Base-by-base conservation (phyloP, 495 filamentous ascomycete genomes). In the Penicillium waksmanii region DNA sequence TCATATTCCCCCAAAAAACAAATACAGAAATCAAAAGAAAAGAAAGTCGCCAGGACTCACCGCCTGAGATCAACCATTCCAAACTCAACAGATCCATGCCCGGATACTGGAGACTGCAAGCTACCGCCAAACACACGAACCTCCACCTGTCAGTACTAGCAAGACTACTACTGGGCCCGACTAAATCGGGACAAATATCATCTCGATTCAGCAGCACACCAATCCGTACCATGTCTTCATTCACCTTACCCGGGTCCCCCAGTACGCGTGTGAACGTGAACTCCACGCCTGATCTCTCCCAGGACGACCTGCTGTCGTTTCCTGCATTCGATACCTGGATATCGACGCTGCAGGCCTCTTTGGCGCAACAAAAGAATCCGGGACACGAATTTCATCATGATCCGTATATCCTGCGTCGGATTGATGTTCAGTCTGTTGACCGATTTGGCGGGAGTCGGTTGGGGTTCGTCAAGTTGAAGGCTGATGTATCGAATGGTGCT, bases 381-480 rank as follows among this genome's bases (percentile, higher is more conserved):
- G 66, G 72, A 31, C 92, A 96, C 68, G 82, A 87, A 51, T 96
- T 96, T 72, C 80, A 93, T 69, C 19, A 63, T 0, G 73, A 85
- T 58, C 91, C 91, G 3, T 96, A 94, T 73, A 62, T 76, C 9
- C 83, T 96, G 5, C 84, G 83, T 48, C 77, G 77, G 51, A 86
- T 96, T 61, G 83, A 85, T 3, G 77, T 96, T 61, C 90, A 96
- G 67, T 73, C 89, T 23, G 85, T 85, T 57, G 91, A 94, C 76
- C 83, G 84, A 34, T 96, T 92, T 62, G 85, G 86, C 47, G 69
- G 76, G 2, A 68, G 65, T 3, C 77, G 86, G 9, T 66, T 94
- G 19, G 92, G 93, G 10, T 97, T 97, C 68, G 57, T 96, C 18
- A 96, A 96, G 61, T 69, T 96, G 8, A 82, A 81, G 33, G 84